These are phyloP conservation scores for Caryopteris hybrid DNA, from an alignment of 305 asterid genomes.

Conservation along the genomic window DNA sequence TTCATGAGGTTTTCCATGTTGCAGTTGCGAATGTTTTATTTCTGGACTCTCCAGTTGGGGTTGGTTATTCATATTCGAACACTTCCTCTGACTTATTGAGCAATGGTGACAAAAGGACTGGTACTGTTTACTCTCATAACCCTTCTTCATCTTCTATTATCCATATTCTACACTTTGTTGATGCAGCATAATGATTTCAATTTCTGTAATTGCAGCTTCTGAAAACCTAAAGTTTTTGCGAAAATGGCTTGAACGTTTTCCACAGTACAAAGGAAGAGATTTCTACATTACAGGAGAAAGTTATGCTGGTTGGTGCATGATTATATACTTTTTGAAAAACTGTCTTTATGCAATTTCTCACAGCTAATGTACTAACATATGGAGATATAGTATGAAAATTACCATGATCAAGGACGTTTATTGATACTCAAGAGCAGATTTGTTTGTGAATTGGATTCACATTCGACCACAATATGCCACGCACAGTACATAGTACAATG, in stretches of 20 bases:
- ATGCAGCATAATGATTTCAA: slow-evolving; percentile 17
- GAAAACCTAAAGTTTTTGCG: slow-evolving; percentile 65
- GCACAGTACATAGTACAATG: neutral
- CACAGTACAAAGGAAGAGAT: slow-evolving; percentile 81
- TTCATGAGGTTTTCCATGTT: slow-evolving; percentile 17
- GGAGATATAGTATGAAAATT: neutral
- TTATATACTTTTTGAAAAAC: slow-evolving; percentile 5
- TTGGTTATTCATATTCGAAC: slow-evolving; percentile 90
- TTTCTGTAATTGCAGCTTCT: slow-evolving; percentile 54
- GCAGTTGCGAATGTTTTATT: slow-evolving; percentile 86
- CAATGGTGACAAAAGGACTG: slow-evolving; percentile 88
- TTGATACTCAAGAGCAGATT: neutral
- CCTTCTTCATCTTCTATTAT: neutral
- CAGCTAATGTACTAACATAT: neutral
- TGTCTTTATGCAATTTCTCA: slow-evolving; percentile 1
- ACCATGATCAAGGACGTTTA: neutral
- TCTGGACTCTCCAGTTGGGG: slow-evolving; percentile 94
- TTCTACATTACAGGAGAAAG: slow-evolving; percentile 88
- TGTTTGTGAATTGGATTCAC: neutral
- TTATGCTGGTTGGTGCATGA: slow-evolving; percentile 67
- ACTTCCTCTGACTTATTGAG: slow-evolving; percentile 61
- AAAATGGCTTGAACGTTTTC: slow-evolving; percentile 85
- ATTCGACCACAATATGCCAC: neutral
- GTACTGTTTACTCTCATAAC: slow-evolving; percentile 29
- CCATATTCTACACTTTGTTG: neutral